Evolutionary conservation across 1,284 basidiomycete genomes (phyloP), one percentile per base, ranked within the genome.

Genomic region (Cerioporus squamosus): DNA sequence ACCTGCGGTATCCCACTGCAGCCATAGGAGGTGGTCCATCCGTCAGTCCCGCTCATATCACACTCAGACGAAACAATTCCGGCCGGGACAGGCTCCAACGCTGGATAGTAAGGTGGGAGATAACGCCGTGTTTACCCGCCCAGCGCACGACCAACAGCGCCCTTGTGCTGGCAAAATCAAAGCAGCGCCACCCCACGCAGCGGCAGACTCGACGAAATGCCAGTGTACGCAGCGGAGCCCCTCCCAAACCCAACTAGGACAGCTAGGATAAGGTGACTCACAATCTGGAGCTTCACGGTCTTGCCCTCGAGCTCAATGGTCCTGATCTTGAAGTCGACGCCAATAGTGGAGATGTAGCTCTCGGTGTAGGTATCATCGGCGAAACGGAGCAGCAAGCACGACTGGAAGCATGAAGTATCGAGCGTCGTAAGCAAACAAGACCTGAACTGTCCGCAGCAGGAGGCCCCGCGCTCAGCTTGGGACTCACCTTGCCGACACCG

Each of bases 331-430:
- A 99, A 99, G 82, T 99, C 97, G 60, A 99, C 95, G 66, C 97
- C 97, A 77, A 99, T 99, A 29, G 97, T 99, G 65, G 92, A 95
- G 77, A 99, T 98, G 80, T 98, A 99, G 72, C 93, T 95, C 77
- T 98, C 96, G 55, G 97, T 99, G 84, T 98, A 99, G 59, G 97
- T 97, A 77, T 99, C 97, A 79, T 99, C 97, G 70, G 96, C 97
- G 75, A 99, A 99, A 74, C 97, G 95, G 59, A 99, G 87, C 57
- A 99, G 88, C 61, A 99, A 83, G 83, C 97, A 99, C 48, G 97
- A 98, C 89, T 99, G 39, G 8, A 10, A 8, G 22, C 5, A 44
- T 43, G 20, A 12, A 12, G 12, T 26, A 46, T 6, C 26, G 26
- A 44, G 33, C 18, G 29, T 18, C 12, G 50, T 64, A 7, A 61